Evolutionary conservation across 1,139 yeast genomes (phyloP).

Genomic region (Hyphopichia fennica): DNA sequence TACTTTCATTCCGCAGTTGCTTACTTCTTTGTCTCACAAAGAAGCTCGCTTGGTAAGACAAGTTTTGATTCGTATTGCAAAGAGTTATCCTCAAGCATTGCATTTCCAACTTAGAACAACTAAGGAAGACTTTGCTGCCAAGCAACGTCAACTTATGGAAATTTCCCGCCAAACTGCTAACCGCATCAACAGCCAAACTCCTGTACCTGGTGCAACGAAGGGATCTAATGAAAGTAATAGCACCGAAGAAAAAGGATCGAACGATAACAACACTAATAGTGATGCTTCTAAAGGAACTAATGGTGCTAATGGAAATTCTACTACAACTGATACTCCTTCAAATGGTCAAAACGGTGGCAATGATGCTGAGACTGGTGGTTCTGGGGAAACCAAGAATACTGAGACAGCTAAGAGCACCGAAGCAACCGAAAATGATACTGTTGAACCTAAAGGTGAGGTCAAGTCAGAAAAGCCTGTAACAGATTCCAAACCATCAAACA

Average conservation of each 20-base stretch:
- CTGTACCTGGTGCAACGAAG: conserved; percentile 5
- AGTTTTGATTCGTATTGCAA: conserved; percentile 87
- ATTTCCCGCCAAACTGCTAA: conserved; percentile 42
- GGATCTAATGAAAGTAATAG: background rate
- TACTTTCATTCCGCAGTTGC: conserved; percentile 89
- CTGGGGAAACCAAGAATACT: background rate
- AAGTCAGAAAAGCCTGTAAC: background rate
- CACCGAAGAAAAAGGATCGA: background rate
- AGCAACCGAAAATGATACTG: background rate
- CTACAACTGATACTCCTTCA: background rate
- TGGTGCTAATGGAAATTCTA: background rate
- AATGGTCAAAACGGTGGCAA: background rate
- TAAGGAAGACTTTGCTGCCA: conserved; percentile 86
- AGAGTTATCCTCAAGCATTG: conserved; percentile 94
- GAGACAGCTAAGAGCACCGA: background rate
- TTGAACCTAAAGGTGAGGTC: background rate
- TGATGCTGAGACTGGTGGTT: background rate
- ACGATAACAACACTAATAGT: background rate
- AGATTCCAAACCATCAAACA: background rate
- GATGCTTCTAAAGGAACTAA: background rate
- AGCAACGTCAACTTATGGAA: conserved; percentile 77
- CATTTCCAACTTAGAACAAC: conserved; percentile 96
- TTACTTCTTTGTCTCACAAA: conserved; percentile 84
- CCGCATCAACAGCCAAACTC: background rate
- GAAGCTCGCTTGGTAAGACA: conserved; percentile 89